Base-by-base conservation (phyloP, 2,329 filamentous ascomycete species). In the Stemphylium beticola region DNA sequence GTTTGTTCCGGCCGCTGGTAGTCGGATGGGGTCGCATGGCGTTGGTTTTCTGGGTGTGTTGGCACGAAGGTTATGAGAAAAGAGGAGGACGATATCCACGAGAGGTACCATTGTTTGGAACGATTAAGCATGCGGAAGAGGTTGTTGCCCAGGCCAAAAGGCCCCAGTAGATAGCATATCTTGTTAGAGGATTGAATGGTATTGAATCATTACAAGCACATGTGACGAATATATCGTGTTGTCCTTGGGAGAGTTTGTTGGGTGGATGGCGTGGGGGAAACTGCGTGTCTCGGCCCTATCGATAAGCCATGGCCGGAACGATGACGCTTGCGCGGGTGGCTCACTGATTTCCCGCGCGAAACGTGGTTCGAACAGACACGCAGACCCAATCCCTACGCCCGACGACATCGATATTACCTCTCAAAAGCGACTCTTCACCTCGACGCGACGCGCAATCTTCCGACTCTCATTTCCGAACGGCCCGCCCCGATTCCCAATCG, bases 161-260 rank as follows among this genome's bases (percentile, higher is more conserved):
- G 31, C 32, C 41, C 37, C 31, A 53, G 53, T 66, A 65, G 65
- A 63, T 67, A 67, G 65, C 49, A 55, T 55, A 47, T 53, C 49
- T 44, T 55, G 37, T 55, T 49, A 42, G 40, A 55, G 44, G 49
- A 55, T 37, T 57, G 50, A 49, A 55, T 26, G 37, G 18, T 17
- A 33, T 26, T 10, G 14, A 26, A 26, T 15, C 33, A 34, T 34
- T 24, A 20, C 32, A 33, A 20, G 33, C 18, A 32, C 1, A 22
- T 22, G 7, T 7, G 11, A 33, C 34, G 26, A 24, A 14, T 18
- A n/a, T 9, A 2, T 15, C 18, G 8, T 29, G 20, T 11, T 17
- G n/a, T 41, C 20, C 37, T 31, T 24, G 20, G 14, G 39, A 18
- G 12, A 29, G 37, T 9, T 22, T 36, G 29, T 29, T 29, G 7